Base-by-base conservation (phyloP, 306 rosid genomes). In the Glycine soja region DNA sequence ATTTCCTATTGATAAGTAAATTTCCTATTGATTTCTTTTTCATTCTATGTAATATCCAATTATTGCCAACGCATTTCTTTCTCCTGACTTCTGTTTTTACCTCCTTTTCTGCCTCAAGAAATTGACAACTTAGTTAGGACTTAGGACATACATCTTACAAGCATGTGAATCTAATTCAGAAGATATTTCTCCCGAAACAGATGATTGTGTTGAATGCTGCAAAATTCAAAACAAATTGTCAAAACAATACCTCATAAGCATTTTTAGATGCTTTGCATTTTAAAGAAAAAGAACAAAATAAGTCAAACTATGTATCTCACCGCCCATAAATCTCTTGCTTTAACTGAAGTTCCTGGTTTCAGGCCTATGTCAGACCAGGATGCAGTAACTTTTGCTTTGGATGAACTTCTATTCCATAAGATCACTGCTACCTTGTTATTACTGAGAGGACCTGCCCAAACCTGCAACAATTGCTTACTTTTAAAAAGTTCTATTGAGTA, bases 391-490 rank as follows among this genome's bases (percentile, higher is more conserved):
- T 54, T 84, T 42, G 92, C 90, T 13, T 63, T 81, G 13, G 87
- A 88, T 34, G 86, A 54, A 63, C 95, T 84, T 85, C 91, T 89
- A 75, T 92, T 91, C 97, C 91, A 92, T 14, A 92, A 43, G 7
- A 92, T 76, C 38, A 89, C 80, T 70, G 90, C 91, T n/a, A 83
- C 54, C 82, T 80, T 88, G 65, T 86, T 84, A 2, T 62, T n/a
- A 71, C 86, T 87, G 5, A 92, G 91, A 72, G 93, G 88, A 53
- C 92, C 93, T 43, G 92, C 91, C 97, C 97, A 92, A 19, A 91
- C 90, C 97, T 92, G 86, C 73, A 64, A 52, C 11, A 85, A 43
- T 61, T 46, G 1, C 38, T 80, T 82, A 38, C 58, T 46, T 12
- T 80, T 54, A 63, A 32, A 3, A 82, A 58, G 6, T 78, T 78